These are phyloP conservation scores for Tuber calosporum DNA, from an alignment of 495 filamentous ascomycete species.

Conservation along the genomic window DNA sequence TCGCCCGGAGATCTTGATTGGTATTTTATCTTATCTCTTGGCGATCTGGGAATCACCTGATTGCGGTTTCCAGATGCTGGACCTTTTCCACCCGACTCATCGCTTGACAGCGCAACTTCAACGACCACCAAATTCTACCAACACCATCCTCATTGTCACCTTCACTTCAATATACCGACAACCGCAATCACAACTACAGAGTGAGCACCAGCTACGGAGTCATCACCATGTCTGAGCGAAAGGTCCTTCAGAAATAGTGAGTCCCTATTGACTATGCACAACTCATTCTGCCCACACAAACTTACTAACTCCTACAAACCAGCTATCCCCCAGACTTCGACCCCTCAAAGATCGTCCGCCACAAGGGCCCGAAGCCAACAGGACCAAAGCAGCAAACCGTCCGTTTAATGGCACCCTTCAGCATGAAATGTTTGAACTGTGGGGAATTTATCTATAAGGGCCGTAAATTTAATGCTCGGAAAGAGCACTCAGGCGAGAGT, in stretches of 20 bases:
- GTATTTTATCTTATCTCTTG: constrained; percentile 14
- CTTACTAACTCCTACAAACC: constrained; percentile 7
- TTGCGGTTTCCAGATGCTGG: not conserved
- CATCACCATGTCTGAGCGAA: constrained; percentile 79
- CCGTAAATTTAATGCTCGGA: constrained; percentile 93
- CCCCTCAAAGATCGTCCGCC: constrained; percentile 70
- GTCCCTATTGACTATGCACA: constrained; percentile 26
- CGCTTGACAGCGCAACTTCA: constrained; percentile 5
- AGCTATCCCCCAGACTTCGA: constrained; percentile 97
- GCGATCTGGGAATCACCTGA: not conserved
- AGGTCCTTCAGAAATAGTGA: constrained; percentile 59
- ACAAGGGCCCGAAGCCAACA: constrained; percentile 59
- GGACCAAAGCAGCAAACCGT: constrained; percentile 81
- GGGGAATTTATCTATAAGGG: constrained; percentile 97
- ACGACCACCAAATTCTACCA: constrained; percentile 15
- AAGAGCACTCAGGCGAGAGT: constrained; percentile 82
- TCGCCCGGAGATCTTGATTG: not conserved
- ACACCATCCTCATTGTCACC: not conserved
- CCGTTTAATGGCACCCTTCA: constrained; percentile 94
- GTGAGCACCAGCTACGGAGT: constrained; percentile 15
- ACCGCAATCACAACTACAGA: not conserved
- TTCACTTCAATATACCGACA: not conserved
- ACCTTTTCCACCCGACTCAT: not conserved
- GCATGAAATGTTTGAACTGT: constrained; percentile 83
- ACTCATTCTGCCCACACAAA: not conserved